Base-by-base conservation (phyloP, 345 rosid genomes). In the Aegle marmelos region DNA sequence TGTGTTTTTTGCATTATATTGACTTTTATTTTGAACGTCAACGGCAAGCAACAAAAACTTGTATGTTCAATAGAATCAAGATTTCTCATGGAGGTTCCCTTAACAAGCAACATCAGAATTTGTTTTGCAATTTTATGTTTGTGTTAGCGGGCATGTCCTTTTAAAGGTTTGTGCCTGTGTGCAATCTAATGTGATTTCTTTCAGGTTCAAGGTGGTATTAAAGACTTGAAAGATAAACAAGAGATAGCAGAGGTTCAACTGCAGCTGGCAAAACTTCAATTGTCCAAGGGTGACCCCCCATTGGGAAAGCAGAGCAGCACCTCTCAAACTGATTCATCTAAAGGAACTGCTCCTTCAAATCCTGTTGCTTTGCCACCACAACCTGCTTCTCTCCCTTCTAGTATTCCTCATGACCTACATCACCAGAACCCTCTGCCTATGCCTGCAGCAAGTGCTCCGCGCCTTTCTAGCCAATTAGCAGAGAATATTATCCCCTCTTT, bases 161-260 rank as follows among this genome's bases (percentile, higher is more conserved):
- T 53, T 53, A 4, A 53, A 53, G 2, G 22, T 53, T 53, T 53
- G 22, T 53, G 57, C 5, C 57, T 22, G 0, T 17, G 7, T 53
- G 57, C 57, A 53, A 53, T 17, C 57, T 53, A 53, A n/a, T 48
- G 56, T 33, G 37, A 60, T 70, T 59, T 63, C 33, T 74, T 79
- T 80, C 77, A 90, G 90, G 90, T 88, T 62, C 85, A 82, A 73
- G 81, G 79, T 65, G 82, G 85, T 37, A 74, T 89, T 73, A 68
- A 72, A 66, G 90, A 90, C 80, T 41, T 90, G 78, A 86, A 81
- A 73, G 94, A 90, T 79, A 88, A 87, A 78, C 90, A 87, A 73
- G 91, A 90, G 79, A 90, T 90, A 80, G 85, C 89, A 34, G 86
- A 79, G 73, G 83, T 83, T 70, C 85, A 83, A 58, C 34, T 84